phyloP scores from a whole-genome alignment of 352 stramenopile genomes.

The Phytophthora nicotianae region DNA sequence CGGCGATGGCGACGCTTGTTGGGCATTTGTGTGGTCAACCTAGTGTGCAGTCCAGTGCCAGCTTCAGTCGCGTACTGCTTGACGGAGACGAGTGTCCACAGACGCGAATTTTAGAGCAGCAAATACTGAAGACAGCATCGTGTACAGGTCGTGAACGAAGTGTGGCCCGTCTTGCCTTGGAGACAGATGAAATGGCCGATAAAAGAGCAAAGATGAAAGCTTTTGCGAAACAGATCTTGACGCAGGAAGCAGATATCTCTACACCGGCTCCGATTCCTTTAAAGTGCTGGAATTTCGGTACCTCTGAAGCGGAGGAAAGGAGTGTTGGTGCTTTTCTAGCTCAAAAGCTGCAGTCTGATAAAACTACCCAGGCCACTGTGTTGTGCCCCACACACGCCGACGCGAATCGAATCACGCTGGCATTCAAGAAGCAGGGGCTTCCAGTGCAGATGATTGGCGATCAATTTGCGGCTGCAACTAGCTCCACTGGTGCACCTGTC shows the following conservation, averaged over 20 bases:
- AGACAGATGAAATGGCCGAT: not conserved
- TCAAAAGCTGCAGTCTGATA: constrained; percentile 8
- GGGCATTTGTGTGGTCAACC: constrained; percentile 43
- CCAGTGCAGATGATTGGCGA: constrained; percentile 20
- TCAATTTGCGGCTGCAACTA: constrained; percentile 12
- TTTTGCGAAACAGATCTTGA: constrained; percentile 34
- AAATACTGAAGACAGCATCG: constrained; percentile 28
- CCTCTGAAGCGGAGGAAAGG: constrained; percentile 29
- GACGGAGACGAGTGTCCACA: constrained; percentile 36
- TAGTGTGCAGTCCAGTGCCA: constrained; percentile 56
- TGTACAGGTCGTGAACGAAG: not conserved
- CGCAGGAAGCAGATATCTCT: not conserved
- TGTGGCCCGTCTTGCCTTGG: constrained; percentile 12
- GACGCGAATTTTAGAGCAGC: constrained; percentile 42
- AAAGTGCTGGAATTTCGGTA: constrained; percentile 29
- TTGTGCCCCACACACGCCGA: constrained; percentile 47
- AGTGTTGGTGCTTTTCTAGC: constrained; percentile 28
- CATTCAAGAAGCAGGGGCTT: constrained; percentile 43
- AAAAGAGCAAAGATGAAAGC: constrained; percentile 28
- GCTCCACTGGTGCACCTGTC: constrained; percentile 15
- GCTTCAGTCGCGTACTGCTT: constrained; percentile 54
- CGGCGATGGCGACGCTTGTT: constrained; percentile 64
- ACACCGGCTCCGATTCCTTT: constrained; percentile 20
- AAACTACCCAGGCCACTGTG: constrained; percentile 30
- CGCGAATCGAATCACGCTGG: constrained; percentile 38